A percentile compares a stretch with the other conserved stretches of the same genome.
phyloP scores from a whole-genome alignment of 768 basidiomycete genomes.

The Mycena filopes region DNA sequence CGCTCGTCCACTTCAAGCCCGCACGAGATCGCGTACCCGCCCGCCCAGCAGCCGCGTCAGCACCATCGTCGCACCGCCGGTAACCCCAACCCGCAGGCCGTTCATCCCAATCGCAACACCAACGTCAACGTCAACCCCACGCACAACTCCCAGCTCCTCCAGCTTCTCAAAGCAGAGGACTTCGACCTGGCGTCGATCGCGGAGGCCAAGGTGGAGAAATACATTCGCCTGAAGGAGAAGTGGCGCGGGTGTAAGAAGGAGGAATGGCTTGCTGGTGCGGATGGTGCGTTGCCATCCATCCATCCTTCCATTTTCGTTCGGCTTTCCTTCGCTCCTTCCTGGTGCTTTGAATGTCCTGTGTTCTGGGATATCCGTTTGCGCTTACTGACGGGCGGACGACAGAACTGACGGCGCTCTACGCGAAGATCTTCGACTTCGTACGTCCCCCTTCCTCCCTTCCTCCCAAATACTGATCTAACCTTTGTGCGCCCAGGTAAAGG shows the following conservation, averaged over 20 bases:
- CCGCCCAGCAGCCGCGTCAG: constrained; percentile 11
- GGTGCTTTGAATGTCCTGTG: no score
- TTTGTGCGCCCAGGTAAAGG: constrained; percentile 54
- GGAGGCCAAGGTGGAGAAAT: constrained; percentile 53
- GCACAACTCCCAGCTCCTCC: no score
- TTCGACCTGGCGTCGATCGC: constrained; percentile 40
- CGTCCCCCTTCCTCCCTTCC: constrained; percentile 36
- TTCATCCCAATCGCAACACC: no score
- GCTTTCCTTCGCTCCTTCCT: no score
- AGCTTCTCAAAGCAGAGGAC: constrained; percentile 18
- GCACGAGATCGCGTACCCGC: constrained; percentile 18
- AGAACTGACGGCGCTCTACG: constrained; percentile 58
- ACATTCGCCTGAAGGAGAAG: constrained; percentile 54
- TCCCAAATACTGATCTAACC: not conserved
- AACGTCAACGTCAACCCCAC: no score
- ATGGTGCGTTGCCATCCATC: constrained; percentile 46
- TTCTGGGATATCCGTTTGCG: no score
- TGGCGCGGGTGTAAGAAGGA: constrained; percentile 63
- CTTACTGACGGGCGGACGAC: no score
- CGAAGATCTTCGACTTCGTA: constrained; percentile 61
- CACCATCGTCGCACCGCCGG: no score
- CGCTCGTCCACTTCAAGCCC: constrained; percentile 25
- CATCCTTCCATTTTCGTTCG: not conserved
- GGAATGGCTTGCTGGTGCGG: constrained; percentile 66
- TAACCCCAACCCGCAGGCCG: no score